Evolutionary conservation across 1,284 basidiomycete genomes (phyloP), one percentile per base, ranked within the genome.

Genomic region (Hymenochaete sp.): DNA sequence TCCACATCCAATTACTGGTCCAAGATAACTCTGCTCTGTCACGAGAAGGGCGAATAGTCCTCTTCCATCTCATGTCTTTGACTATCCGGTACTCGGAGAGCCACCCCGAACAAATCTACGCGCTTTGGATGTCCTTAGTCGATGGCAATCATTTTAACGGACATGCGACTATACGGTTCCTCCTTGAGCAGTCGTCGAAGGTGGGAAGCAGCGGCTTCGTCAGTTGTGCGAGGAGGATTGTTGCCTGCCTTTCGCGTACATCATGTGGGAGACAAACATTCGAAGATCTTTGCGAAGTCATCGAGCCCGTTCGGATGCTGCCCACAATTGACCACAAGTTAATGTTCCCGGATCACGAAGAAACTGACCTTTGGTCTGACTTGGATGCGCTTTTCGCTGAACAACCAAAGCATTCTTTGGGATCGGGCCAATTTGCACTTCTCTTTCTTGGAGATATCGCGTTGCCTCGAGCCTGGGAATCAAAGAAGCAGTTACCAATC

Each of bases 101-200:
- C 28, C 81, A 93, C 56, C 74, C 87, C 1, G 86, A 91, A 54
- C 90, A 93, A 57, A 72, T 96, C 27, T 72, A 83, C n/a, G 74
- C 79, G 1, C 73, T 95, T 14, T 93, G 93, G 82, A 73, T 72
- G 14, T 77, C 78, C 46, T 65, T 93, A 3, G 82, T 88, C 2
- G 77, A 85, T 43, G 66, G 76, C 11, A 73, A 82, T 55, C 71
- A 79, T 46, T 68, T 73, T 11, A 93, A 93, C 55, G 86, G 85
- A 0, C 82, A 82, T 50, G 86, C 87, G 0, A 73, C 92, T 16
- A 71, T 89, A 44, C 78, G 83, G 37, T 96, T 93, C 62, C 66
- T 96, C 3, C 72, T 96, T 36, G 88, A 93, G 53, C 89, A 96
- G 56, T 86, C 88, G 0, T 80, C 86, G 45, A 87, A 85, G 62